phyloP scores from a whole-genome alignment of 495 filamentous ascomycete species.

The Trichoderma parareesei region DNA sequence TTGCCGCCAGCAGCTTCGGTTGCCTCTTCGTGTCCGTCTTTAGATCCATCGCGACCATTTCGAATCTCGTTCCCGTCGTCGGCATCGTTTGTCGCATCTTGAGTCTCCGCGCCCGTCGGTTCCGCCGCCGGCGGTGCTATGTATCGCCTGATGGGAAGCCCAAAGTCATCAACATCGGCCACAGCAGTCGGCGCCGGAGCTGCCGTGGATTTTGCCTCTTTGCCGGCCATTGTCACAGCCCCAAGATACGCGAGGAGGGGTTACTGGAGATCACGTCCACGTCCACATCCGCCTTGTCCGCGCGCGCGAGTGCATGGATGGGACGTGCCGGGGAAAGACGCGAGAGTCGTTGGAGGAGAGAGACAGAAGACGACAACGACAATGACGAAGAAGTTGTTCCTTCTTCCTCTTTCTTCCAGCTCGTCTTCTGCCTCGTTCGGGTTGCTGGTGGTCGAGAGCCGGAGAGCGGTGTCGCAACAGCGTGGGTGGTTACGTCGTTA shows the following conservation, averaged over 20 bases:
- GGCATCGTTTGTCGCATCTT: constrained; percentile 13
- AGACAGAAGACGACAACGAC: not conserved
- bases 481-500: constrained; percentile 1
- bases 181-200: not conserved
- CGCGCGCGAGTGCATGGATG: constrained; percentile 5
- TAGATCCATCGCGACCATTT: not conserved
- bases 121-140: constrained; percentile 11
- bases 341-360: not conserved
- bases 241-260: constrained; percentile 3
- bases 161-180: constrained; percentile 48
- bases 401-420: not conserved
- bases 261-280: not conserved
- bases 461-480: not conserved
- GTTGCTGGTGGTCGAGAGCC: not conserved
- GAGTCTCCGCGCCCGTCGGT: constrained; percentile 12
- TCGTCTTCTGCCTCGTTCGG: not conserved
- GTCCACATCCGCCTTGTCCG: not conserved
- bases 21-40: not conserved
- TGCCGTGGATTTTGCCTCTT: not conserved
- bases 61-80: not conserved
- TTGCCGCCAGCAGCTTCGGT: constrained; percentile 14
- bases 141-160: constrained; percentile 42
- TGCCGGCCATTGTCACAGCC: constrained; percentile 2
- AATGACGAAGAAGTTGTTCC: too few species aligned
- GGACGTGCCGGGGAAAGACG: not conserved